Base-by-base conservation (phyloP, 768 basidiomycete genomes). In the Phaeotremella skinneri region DNA sequence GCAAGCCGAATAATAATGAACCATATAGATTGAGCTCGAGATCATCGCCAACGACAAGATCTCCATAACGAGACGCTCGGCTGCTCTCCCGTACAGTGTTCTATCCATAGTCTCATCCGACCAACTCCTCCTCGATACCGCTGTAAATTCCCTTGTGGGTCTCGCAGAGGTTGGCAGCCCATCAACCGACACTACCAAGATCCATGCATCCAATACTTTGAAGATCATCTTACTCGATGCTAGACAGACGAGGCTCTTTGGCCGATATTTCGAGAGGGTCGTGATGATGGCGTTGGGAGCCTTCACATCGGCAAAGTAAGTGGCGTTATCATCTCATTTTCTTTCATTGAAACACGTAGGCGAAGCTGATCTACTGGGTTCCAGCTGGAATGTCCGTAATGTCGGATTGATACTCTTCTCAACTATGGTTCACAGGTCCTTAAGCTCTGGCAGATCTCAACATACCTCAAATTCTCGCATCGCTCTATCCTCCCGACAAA, bases 381-480 rank as follows among this genome's bases (percentile, higher is more conserved):
- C 1, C 31, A 77, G 76, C 53, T 77, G 76, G 76, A 75, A 73
- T 50, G 76, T 77, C 16, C 49, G 72, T 3, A 77, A 77, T 56
- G 73, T 73, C 42, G 76, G 72, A 13, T 54, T 75, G 11, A 69
- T 77, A 45, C 63, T 77, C 0, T 74, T 75, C 55, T 72, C 76
- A 0, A 68, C 70, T 16, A 56, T 77, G 16, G 63, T 74, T 11
- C 61, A 69, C 43, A 67, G 72, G 13, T 67, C 67, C 42, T 56
- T 73, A 4, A 66, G 54, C 4, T 58, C 67, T 20, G 55, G 66
- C 2, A 55, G 68, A 41, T 61, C 58, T 34, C 69, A 67, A 54
- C 68, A 74, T 37, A 42, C 47, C 34, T 63, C 63, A 16, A 61
- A 56, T 23, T 67, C 64, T n/a, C 57, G 68, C 27, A 39, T 56